Evolutionary conservation across 805 yeast species (phyloP), one percentile per base, ranked within the genome.

Genomic region (Yarrowia deformans): DNA sequence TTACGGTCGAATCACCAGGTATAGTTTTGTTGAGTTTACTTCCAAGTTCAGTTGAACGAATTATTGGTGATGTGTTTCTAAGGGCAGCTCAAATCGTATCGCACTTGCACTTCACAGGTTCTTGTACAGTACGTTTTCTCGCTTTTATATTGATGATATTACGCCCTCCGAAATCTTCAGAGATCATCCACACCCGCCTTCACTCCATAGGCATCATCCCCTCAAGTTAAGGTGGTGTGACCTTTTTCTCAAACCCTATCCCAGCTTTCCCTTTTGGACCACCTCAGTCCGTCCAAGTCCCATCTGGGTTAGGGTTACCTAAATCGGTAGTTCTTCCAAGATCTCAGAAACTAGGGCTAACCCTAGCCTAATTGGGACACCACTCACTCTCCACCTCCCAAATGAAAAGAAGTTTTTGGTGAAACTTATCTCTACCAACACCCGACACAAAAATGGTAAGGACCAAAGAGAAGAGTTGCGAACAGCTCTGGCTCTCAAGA

Each of bases 381-480:
- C 68, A 63, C 68, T 48, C 68, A 49, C 46, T 10, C 56, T 3
- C 37, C 5, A 19, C 19, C 35, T 37, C 39, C 48, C 68, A 48
- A 63, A 29, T 63, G 68, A 48, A 63, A 63, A 48, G 40, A 29
- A 48, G 43, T 48, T 46, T 48, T 29, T 23, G 40, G 56, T 63
- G 56, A 63, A 63, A 48, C 68, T 49, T 48, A 35, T 48, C 56
- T 63, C 68, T 48, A 37, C 55, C 52, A 18, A 48, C 68, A 48
- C 56, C 48, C 68, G 56, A 63, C 68, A 63, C 68, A 63, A 49
- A 45, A 63, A 63, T 63, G 68, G 68, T 63, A 49, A 63, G 68
- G 55, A 63, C 56, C 56, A 34, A 45, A 39, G 66, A 60, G 66
- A 32, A 45, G 66, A 45, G 66, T 43, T 32, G 52, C 34, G 23